Percentiles rank a stretch among this genome's conserved stretches.
phyloP scores from a whole-genome alignment of 176 grass and related monocot species.

The Eleusine indica region DNA sequence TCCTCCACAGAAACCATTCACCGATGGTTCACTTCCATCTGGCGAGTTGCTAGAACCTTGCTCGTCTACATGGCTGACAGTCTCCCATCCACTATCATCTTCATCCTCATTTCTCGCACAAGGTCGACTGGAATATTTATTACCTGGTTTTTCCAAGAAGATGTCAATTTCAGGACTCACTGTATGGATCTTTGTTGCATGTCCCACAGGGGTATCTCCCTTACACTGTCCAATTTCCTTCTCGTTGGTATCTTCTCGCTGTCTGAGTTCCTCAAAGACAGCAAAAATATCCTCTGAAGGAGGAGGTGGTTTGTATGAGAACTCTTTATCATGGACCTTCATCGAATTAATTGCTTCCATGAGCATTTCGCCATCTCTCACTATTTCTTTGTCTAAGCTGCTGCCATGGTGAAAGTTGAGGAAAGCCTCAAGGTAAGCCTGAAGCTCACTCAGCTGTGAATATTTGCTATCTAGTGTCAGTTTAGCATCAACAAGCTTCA shows the following conservation, averaged over 20 bases:
- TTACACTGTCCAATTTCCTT: slow-evolving; percentile 51
- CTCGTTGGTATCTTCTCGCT: slow-evolving; percentile 50
- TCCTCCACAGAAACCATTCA: slow-evolving; percentile 65
- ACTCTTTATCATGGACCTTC: slow-evolving; percentile 57
- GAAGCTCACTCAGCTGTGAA: slow-evolving; percentile 62
- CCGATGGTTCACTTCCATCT: slow-evolving; percentile 64
- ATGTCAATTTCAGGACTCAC: slow-evolving; percentile 68
- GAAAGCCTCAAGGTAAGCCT: slow-evolving; percentile 71
- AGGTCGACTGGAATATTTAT: slow-evolving; percentile 47
- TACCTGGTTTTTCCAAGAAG: slow-evolving; percentile 48
- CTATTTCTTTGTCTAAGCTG: slow-evolving; percentile 35
- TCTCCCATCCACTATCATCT: slow-evolving; percentile 66
- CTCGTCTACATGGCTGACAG: slow-evolving; percentile 60
- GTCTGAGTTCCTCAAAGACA: slow-evolving; percentile 64
- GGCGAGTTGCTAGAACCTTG: slow-evolving; percentile 66
- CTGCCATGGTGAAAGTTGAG: slow-evolving; percentile 46
- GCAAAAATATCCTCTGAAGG: slow-evolving; percentile 62
- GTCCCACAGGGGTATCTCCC: slow-evolving; percentile 36
- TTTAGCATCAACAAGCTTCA: slow-evolving; percentile 95
- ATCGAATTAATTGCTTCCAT: slow-evolving; percentile 52
- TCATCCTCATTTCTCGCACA: slow-evolving; percentile 47
- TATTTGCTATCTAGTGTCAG: slow-evolving; percentile 83
- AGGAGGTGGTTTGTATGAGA: slow-evolving; percentile 61
- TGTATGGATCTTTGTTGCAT: slow-evolving; percentile 54
- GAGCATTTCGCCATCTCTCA: slow-evolving; percentile 58